Percentiles rank a stretch among this genome's conserved stretches.
phyloP scores from a whole-genome alignment of 805 yeast genomes.

The Ogataea nonfermentans region DNA sequence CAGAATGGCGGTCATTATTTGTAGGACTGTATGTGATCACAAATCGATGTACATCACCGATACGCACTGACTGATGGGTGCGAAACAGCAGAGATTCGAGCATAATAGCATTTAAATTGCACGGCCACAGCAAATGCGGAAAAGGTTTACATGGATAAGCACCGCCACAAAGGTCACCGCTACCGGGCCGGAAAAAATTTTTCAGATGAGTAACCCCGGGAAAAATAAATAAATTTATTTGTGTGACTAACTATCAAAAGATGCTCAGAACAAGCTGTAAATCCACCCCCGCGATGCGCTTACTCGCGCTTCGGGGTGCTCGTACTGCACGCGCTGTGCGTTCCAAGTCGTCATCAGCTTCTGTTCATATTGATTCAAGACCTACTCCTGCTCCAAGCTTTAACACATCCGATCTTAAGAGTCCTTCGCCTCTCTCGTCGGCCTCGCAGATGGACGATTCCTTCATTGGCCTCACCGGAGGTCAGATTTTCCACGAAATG shows the following conservation, averaged over 20 bases:
- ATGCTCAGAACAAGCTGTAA: constrained; percentile 10
- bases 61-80: constrained; percentile 41
- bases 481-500: constrained; percentile 98
- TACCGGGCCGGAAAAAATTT: constrained; percentile 15
- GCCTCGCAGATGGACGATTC: constrained; percentile 64
- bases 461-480: constrained; percentile 95
- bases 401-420: constrained; percentile 33
- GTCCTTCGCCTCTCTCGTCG: constrained; percentile 20
- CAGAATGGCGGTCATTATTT: constrained; percentile 12
- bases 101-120: constrained; percentile 4
- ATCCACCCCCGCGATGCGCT: constrained; percentile 9
- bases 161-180: constrained; percentile 15
- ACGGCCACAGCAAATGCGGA: constrained; percentile 10
- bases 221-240: constrained; percentile 5
- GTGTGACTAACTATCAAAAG: constrained; percentile 4
- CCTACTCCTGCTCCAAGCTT: constrained; percentile 51
- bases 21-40: constrained; percentile 47
- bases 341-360: constrained; percentile 22
- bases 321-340: constrained; percentile 15
- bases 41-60: constrained; percentile 61
- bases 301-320: constrained; percentile 7
- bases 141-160: neutral
- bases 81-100: constrained; percentile 22
- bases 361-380: constrained; percentile 23
- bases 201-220: constrained; percentile 12